phyloP scores from a whole-genome alignment of 495 filamentous ascomycete genomes.

The Penicillium malachiteum region DNA sequence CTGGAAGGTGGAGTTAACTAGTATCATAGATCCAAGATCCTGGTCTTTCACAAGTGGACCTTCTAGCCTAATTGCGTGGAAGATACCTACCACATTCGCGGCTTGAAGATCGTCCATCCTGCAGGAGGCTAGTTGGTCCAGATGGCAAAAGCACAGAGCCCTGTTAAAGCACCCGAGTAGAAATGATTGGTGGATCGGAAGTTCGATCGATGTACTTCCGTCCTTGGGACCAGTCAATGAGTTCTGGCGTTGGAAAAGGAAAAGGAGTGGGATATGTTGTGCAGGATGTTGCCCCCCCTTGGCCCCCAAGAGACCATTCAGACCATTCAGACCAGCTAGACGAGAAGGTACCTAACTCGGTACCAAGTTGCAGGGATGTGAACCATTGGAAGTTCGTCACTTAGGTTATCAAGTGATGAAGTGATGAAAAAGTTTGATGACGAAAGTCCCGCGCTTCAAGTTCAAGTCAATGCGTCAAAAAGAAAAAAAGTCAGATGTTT shows the following conservation, averaged over 20 bases:
- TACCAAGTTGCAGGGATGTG: conserved; percentile 10
- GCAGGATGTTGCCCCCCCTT: conserved; percentile 10
- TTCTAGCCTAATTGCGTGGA: conserved; percentile 14
- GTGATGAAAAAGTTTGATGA: neutral
- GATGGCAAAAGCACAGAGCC: conserved; percentile 14
- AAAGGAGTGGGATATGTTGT: conserved; percentile 21
- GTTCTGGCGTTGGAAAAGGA: conserved; percentile 1
- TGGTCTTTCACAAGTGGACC: conserved; percentile 8
- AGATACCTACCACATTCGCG: conserved; percentile 19
- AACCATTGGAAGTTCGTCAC: neutral
- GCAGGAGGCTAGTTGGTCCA: conserved; percentile 26
- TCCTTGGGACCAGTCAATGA: conserved; percentile 11
- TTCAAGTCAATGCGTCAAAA: neutral
- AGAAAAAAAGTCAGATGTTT: neutral
- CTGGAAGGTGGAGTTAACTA: neutral
- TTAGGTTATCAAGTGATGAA: neutral
- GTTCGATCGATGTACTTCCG: conserved; percentile 1
- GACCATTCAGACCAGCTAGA: neutral
- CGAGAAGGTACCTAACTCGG: conserved; percentile 9
- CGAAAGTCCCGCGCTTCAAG: neutral
- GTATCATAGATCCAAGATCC: conserved; percentile 14
- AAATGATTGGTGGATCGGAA: conserved; percentile 19
- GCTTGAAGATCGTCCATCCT: conserved; percentile 28
- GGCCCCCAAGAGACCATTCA: conserved; percentile 7
- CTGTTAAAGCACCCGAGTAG: conserved; percentile 9